Conservation (phyloP, 192 early-diverging fungal species). For the Lobosporangium transversale region DNA sequence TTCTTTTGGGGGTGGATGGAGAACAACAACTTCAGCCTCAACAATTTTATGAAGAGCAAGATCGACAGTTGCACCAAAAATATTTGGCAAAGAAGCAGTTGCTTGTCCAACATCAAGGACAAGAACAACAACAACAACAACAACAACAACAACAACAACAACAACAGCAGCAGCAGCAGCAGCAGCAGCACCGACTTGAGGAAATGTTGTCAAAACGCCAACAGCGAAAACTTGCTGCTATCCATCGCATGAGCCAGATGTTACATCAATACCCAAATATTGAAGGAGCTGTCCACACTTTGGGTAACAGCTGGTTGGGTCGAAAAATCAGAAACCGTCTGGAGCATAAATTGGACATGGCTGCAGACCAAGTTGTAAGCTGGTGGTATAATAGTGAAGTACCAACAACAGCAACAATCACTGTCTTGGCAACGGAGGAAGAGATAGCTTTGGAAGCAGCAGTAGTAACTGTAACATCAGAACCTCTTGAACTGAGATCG, state of each 20-base stretch:
- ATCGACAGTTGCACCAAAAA: no score
- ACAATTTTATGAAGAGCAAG: neutral
- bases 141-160: neutral
- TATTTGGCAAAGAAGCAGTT: neutral
- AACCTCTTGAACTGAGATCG: no score
- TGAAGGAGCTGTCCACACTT: conserved; percentile 4
- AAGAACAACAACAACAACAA: neutral
- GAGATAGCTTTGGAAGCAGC: no score
- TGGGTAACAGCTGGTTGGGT: conserved; percentile 42
- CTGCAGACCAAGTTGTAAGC: conserved; percentile 33
- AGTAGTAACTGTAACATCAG: no score
- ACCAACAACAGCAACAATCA: no score
- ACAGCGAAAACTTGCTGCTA: conserved; percentile 5
- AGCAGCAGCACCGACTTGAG: neutral
- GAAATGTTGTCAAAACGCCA: conserved; percentile 6
- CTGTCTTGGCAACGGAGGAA: no score
- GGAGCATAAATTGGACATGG: conserved; percentile 30
- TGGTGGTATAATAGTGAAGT: conserved; percentile 30
- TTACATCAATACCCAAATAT: conserved; percentile 28
- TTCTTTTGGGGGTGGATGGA: conserved; percentile 16
- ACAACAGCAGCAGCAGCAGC: neutral
- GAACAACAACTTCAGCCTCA: neutral
- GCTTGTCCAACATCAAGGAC: neutral
- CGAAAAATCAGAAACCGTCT: conserved; percentile 25
- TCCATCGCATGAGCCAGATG: conserved; percentile 25